Evolutionary conservation across 2,329 filamentous ascomycete species (phyloP).

Genomic region (Cadophora malorum): DNA sequence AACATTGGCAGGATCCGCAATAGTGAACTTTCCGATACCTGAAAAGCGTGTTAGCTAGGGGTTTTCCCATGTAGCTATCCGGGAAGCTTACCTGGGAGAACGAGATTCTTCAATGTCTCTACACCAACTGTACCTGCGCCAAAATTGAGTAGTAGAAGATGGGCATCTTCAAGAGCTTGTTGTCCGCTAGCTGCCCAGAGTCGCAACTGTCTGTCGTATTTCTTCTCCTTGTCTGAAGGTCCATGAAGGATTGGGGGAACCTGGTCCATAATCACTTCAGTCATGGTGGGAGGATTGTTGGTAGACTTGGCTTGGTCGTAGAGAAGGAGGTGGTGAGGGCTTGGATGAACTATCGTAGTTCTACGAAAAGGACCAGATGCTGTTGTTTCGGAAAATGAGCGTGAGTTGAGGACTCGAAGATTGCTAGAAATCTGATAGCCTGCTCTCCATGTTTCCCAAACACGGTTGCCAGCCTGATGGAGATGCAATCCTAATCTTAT

Average conservation of each 20-base stretch:
- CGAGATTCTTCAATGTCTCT: constrained; percentile 96
- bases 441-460: not conserved
- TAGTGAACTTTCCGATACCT: constrained; percentile 90
- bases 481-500: not conserved
- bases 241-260: constrained; percentile 55
- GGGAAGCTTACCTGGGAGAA: constrained; percentile 72
- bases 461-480: constrained; percentile 6
- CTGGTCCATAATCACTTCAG: constrained; percentile 39
- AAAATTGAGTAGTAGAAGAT: constrained; percentile 89
- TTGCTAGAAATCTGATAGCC: not conserved
- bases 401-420: not conserved
- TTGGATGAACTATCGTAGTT: not conserved
- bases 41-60: constrained; percentile 30
- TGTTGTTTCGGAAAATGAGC: not conserved
- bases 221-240: constrained; percentile 69
- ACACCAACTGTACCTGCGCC: constrained; percentile 86
- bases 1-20: constrained; percentile 82
- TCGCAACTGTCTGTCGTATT: constrained; percentile 93
- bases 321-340: not conserved
- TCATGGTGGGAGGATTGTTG: constrained; percentile 35
- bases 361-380: not conserved
- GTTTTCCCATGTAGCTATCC: not conserved
- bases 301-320: not conserved
- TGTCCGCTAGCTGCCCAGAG: constrained; percentile 95
- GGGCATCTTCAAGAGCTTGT: constrained; percentile 85